Conservation (phyloP, 371 early-diverging fungal species). For the Syncephalastrum sp. region DNA sequence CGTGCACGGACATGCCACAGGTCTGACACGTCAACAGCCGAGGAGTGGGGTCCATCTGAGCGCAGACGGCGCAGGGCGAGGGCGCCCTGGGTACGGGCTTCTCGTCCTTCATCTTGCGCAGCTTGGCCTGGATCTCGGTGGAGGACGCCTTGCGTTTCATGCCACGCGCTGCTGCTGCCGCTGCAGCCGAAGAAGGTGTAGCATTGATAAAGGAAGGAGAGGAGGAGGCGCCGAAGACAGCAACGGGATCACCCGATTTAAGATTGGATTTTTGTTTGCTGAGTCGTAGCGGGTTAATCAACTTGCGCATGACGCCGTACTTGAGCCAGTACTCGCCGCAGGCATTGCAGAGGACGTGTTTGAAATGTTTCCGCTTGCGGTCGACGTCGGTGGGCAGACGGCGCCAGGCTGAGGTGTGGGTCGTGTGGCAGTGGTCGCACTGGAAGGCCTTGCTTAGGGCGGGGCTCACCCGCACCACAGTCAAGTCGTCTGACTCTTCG, state of each 20-base stretch:
- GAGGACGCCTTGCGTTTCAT: too few relatives aligned
- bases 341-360: slow-evolving; percentile 65
- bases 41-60: slow-evolving; percentile 18
- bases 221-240: neutral
- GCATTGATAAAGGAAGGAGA: too few relatives aligned
- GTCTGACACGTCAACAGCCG: slow-evolving; percentile 52
- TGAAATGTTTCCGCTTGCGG: slow-evolving; percentile 39
- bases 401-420: slow-evolving; percentile 52
- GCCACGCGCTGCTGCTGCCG: neutral
- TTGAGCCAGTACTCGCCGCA: slow-evolving; percentile 78
- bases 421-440: slow-evolving; percentile 61
- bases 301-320: slow-evolving; percentile 59
- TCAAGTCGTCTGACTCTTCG: slow-evolving; percentile 26
- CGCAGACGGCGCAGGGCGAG: slow-evolving; percentile 57
- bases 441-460: slow-evolving; percentile 27
- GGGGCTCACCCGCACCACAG: slow-evolving; percentile 27
- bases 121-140: neutral
- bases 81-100: slow-evolving; percentile 13
- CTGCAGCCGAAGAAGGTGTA: neutral
- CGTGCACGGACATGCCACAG: slow-evolving; percentile 65
- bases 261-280: too few relatives aligned
- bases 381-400: slow-evolving; percentile 54
- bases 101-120: neutral
- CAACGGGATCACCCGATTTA: neutral
- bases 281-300: too few relatives aligned